Base-by-base conservation (phyloP, 2,329 filamentous ascomycete genomes). In the Pseudocercospora fijiensis region DNA sequence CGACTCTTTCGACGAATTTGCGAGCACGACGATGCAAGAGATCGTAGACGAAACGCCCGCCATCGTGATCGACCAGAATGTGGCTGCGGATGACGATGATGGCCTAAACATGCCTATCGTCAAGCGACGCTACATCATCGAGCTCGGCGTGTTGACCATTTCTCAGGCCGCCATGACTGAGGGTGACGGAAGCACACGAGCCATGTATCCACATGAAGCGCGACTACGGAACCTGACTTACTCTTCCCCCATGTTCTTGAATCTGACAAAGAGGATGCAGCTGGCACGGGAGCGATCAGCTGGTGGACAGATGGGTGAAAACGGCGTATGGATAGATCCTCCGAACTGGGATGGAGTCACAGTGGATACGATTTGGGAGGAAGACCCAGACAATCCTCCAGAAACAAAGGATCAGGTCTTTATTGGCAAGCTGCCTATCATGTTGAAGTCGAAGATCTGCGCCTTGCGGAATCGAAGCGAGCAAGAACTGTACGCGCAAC, bases 1-100 rank as follows among this genome's bases (percentile, higher is more conserved):
- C 67, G 94, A 98, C 77, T 99, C 96, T 0, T 99, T 96, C 80
- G 92, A 99, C 79, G 93, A 98, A 76, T 99, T 99, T 74, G 93
- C 95, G 62, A 88, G 90, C 65, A 92, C 91, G 22, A 97, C 93
- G 0, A 94, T 99, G 79, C 93, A 98, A 75, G 91, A 96, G 72
- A 87, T 99, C 65, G 90, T 99, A 64, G 89, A 92, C 73, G 95
- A 98, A 78, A 94, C 96, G 76, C 91, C 91, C 45, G 87, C 89
- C 69, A 89, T 98, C 66, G 92, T 91, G n/a, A 86, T 99, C 69
- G 95, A 99, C 75, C 92, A 97, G 77, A 94, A 92, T 66, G 89
- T 93, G 67, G 90, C 92, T 4, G 88, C 89, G 30, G 85, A 86
- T 63, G 84, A 87, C 61, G 87, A 92, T 64, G 91, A 91, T 72